These are phyloP conservation scores for Opeltia flavorubescens DNA, from an alignment of 495 filamentous ascomycete genomes.

Conservation along the genomic window DNA sequence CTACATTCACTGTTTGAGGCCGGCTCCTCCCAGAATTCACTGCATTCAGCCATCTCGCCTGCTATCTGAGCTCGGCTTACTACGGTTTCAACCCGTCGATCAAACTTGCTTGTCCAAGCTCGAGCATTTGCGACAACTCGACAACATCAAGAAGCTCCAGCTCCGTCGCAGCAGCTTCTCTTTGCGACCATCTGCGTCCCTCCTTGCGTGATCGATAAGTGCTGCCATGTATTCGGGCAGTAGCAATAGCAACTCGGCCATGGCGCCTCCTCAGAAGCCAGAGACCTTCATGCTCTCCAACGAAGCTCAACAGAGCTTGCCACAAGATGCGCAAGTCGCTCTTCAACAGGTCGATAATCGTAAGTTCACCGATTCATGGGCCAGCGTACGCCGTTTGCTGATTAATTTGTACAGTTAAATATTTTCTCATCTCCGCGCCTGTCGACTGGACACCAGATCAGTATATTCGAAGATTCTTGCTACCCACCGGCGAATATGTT, in stretches of 20 bases:
- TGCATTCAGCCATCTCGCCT: not conserved
- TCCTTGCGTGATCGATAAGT: not conserved
- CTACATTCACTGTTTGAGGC: not conserved
- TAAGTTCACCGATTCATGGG: conserved; percentile 36
- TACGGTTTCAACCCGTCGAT: conserved; percentile 2
- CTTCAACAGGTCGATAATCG: conserved; percentile 96
- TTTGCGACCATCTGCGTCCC: not conserved
- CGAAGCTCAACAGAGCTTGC: conserved; percentile 89
- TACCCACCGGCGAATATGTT: conserved; percentile 96
- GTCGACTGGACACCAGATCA: conserved; percentile 97
- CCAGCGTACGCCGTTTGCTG: conserved; percentile 9
- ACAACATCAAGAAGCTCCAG: not conserved
- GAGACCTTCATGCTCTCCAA: conserved; percentile 97
- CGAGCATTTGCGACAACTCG: not conserved
- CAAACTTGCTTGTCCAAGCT: not conserved
- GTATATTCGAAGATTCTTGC: conserved; percentile 85
- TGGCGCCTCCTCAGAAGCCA: conserved; percentile 73
- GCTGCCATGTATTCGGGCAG: conserved; percentile 36
- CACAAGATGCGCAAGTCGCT: conserved; percentile 92
- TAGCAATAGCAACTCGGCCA: conserved; percentile 27
- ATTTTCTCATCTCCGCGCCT: conserved; percentile 96
- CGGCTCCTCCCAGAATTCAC: conserved; percentile 1
- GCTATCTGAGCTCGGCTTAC: not conserved
- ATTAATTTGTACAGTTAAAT: conserved; percentile 61
- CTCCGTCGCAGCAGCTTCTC: not conserved